Evolutionary conservation across 2,329 filamentous ascomycete genomes (phyloP).

Genomic region (Drechmeria coniospora): DNA sequence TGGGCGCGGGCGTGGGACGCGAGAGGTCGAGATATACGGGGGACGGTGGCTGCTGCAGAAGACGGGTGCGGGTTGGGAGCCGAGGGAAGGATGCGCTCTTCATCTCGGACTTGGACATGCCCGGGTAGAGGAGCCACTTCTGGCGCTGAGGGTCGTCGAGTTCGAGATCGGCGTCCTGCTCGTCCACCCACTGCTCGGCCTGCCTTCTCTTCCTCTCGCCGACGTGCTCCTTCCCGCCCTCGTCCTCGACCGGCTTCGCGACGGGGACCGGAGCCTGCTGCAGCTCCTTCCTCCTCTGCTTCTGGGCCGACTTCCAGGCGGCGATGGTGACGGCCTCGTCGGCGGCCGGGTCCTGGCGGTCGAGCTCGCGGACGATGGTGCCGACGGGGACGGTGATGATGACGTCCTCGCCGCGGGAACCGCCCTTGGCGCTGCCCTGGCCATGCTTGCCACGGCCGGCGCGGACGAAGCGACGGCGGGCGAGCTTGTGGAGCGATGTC

Average conservation of each 20-base stretch:
- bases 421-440: slow-evolving; percentile 56
- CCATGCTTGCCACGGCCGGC: slow-evolving; percentile 66
- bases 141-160: slow-evolving; percentile 37
- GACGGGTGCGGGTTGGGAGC: slow-evolving; percentile 33
- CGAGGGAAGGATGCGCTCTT: slow-evolving; percentile 34
- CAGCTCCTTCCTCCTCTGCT: slow-evolving; percentile 16
- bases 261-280: slow-evolving; percentile 19
- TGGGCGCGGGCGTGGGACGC: slow-evolving; percentile 63
- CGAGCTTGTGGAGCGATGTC: slow-evolving; percentile 85
- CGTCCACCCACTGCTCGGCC: slow-evolving; percentile 5
- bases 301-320: slow-evolving; percentile 16
- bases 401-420: slow-evolving; percentile 72
- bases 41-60: slow-evolving; percentile 51
- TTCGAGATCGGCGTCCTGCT: slow-evolving; percentile 23
- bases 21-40: slow-evolving; percentile 63
- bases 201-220: slow-evolving; percentile 2
- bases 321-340: slow-evolving; percentile 37
- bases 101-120: slow-evolving; percentile 55
- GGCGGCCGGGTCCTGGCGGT: slow-evolving; percentile 59
- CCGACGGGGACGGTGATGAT: slow-evolving; percentile 85
- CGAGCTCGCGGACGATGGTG: slow-evolving; percentile 74
- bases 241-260: slow-evolving; percentile 6
- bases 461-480: slow-evolving; percentile 57
- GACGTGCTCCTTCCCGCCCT: slow-evolving; percentile 3
- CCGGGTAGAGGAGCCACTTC: slow-evolving; percentile 80